Base-by-base conservation (phyloP, 1,139 yeast genomes). In the Suhomyces maxii region DNA sequence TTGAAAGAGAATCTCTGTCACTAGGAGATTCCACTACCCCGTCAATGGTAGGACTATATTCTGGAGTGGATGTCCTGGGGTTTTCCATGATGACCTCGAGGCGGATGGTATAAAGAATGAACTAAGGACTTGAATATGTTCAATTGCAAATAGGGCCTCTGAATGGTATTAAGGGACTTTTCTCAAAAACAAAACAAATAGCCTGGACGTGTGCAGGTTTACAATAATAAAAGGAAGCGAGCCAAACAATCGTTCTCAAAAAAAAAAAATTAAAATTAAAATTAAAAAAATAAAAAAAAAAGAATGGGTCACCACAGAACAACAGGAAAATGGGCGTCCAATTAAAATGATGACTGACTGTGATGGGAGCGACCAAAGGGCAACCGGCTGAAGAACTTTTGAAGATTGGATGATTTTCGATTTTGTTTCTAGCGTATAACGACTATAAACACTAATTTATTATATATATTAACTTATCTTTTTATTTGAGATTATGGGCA, bases 1-100 rank as follows among this genome's bases (percentile, higher is more conserved):
- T 31, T 26, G 39, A 14, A n/a, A 43, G 36, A 12, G 46, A 39
- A 34, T 39, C 33, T 26, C 39, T 14, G 9, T 35, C 39, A 18
- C 45, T 34, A 26, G n/a, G 41, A 28, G 41, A 23, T 31, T 38
- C 38, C 23, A 34, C 6, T 7, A 13, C n/a, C 31, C 9, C 31
- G 7, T 28, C 31, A 9, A 28, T 11, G 31, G 31, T 28, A 28
- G 31, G 31, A 28, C 31, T 28, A 11, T 4, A 11, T 6, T 28
- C 31, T 18, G 23, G 23, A 5, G 11, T 28, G 7, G 31, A 28
- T 9, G 31, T 28, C 31, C 31, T 9, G 31, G 31, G 31, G 31
- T 28, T 28, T 6, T 28, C 31, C 31, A 28, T 28, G 31, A 11
- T 28, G 31, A 11, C 31, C 31, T 28, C 4, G 31, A 28, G 11